phyloP scores from a whole-genome alignment of 495 filamentous ascomycete species.

The Platismatia glauca region DNA sequence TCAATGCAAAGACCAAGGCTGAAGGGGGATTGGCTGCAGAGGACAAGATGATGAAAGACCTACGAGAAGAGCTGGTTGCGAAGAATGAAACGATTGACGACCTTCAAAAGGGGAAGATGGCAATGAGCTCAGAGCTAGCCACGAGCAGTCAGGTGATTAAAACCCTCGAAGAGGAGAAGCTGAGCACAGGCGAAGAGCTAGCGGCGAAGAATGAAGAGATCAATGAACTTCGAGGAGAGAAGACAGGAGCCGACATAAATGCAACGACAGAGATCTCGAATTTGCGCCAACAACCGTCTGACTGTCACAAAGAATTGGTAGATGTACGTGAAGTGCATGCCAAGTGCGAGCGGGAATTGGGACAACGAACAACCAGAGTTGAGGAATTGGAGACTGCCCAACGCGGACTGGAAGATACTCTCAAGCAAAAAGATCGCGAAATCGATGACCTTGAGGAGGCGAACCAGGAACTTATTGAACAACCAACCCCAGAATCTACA shows the following conservation, averaged over 20 bases:
- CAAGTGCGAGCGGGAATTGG: background rate
- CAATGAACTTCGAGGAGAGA: background rate
- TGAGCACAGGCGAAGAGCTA: background rate
- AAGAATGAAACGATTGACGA: background rate
- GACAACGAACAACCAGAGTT: background rate
- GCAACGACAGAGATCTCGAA: background rate
- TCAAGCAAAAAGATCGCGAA: background rate
- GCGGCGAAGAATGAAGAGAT: background rate
- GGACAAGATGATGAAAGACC: background rate
- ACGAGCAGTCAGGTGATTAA: background rate
- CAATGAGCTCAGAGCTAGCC: background rate
- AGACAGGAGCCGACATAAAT: background rate
- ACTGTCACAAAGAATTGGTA: background rate
- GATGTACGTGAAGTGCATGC: background rate
- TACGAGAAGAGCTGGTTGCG: background rate
- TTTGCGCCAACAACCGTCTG: background rate
- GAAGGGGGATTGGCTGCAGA: background rate
- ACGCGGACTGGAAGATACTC: background rate
- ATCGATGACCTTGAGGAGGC: background rate
- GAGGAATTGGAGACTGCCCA: background rate
- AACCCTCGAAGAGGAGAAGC: background rate
- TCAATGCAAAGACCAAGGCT: background rate
- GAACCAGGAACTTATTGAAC: background rate
- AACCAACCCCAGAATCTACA: background rate
- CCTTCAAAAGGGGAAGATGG: background rate